Evolutionary conservation across 345 rosid genomes (phyloP).

Genomic region (Moricandia arvensis): DNA sequence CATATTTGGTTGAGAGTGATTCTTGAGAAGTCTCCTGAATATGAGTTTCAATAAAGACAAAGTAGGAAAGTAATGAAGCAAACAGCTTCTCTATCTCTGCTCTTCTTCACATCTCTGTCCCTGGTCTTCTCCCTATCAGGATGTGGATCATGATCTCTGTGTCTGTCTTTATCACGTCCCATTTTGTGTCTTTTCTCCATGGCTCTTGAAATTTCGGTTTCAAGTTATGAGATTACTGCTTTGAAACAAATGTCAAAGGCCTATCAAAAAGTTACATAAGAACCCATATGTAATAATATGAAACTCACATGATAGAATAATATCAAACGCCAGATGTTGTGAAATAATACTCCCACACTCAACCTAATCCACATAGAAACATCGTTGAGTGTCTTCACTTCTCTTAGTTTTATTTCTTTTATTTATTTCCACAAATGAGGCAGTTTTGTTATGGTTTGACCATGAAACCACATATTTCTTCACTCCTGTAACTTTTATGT

Average conservation of each 20-base stretch:
- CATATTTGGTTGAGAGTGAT: no score
- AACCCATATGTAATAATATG: neutral
- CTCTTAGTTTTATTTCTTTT: neutral
- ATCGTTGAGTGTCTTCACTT: neutral
- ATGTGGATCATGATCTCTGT: slow-evolving; percentile 28
- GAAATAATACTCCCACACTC: no score
- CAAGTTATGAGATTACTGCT: slow-evolving; percentile 47
- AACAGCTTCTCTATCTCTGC: slow-evolving; percentile 26
- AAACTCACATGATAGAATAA: neutral
- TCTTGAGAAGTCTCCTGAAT: no score
- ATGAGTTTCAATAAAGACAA: no score
- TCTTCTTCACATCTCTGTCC: slow-evolving; percentile 23
- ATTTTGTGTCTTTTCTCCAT: slow-evolving; percentile 47
- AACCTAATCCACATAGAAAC: no score
- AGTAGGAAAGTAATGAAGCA: no score
- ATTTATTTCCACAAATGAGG: neutral
- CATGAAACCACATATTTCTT: no score
- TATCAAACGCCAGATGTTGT: neutral
- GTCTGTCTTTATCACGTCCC: slow-evolving; percentile 39
- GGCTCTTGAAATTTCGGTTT: slow-evolving; percentile 54
- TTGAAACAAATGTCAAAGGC: slow-evolving; percentile 16
- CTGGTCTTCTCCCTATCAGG: slow-evolving; percentile 32
- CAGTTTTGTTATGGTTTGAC: no score
- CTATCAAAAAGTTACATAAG: neutral
- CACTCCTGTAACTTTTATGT: no score